phyloP scores from a whole-genome alignment of 2,329 filamentous ascomycete genomes.

The Epichloe elymi region DNA sequence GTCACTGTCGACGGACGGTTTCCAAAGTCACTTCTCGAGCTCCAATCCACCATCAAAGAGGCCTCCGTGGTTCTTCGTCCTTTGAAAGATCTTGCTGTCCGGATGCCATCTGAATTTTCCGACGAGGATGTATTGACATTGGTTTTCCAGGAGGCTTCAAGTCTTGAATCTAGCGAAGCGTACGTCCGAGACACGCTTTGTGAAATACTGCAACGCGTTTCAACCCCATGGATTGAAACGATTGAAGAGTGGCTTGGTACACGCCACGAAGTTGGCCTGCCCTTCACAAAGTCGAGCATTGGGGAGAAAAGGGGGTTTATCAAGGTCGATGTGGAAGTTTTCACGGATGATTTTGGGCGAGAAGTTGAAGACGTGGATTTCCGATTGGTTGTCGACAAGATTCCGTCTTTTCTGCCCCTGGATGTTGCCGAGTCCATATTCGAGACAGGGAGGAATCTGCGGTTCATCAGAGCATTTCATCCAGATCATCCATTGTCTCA shows the following conservation, averaged over 20 bases:
- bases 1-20: conserved; percentile 29
- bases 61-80: conserved; percentile 36
- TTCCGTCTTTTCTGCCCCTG: conserved; percentile 58
- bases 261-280: conserved; percentile 40
- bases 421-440: conserved; percentile 64
- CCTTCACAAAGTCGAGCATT: conserved; percentile 32
- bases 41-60: conserved; percentile 36
- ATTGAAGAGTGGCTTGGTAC: conserved; percentile 66
- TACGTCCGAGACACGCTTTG: conserved; percentile 52
- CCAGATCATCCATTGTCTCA: conserved; percentile 55
- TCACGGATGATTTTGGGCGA: conserved; percentile 45
- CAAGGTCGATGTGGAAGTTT: conserved; percentile 39
- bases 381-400: conserved; percentile 46
- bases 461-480: conserved; percentile 58
- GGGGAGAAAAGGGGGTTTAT: conserved; percentile 46
- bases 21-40: conserved; percentile 36
- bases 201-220: conserved; percentile 51
- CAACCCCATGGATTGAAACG: conserved; percentile 52
- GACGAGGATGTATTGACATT: conserved; percentile 51
- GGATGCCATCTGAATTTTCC: conserved; percentile 28
- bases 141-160: conserved; percentile 48
- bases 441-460: conserved; percentile 64
- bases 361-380: conserved; percentile 47
- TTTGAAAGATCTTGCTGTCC: conserved; percentile 36
- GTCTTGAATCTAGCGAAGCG: conserved; percentile 49